Evolutionary conservation across 345 rosid species (phyloP).

Genomic region (Combretum micranthum): DNA sequence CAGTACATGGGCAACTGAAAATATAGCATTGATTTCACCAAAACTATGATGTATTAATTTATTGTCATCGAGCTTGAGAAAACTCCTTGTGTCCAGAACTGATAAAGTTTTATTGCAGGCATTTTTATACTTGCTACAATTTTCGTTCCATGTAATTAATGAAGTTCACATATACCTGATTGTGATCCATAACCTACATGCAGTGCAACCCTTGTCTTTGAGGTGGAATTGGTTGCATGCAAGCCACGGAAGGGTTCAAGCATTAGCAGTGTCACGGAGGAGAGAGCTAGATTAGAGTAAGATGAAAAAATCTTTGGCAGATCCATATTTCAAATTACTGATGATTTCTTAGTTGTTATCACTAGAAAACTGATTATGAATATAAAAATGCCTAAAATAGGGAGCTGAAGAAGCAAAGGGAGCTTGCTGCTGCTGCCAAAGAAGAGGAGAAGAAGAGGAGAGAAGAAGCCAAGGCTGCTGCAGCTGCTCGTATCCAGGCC

Average conservation of each 20-base stretch:
- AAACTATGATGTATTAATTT: too few species aligned
- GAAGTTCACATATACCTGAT: too few species aligned
- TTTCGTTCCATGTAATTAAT: too few species aligned
- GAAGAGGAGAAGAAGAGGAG: constrained; percentile 82
- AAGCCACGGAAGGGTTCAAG: constrained; percentile 78
- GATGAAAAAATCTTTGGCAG: constrained; percentile 10
- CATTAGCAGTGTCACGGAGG: constrained; percentile 59
- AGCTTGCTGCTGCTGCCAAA: constrained; percentile 61
- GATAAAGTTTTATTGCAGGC: too few species aligned
- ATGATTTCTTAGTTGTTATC: too few species aligned
- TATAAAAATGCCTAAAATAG: constrained; percentile 21
- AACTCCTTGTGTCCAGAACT: too few species aligned
- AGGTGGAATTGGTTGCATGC: constrained; percentile 79
- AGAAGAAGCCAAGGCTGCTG: constrained; percentile 91
- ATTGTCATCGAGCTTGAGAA: too few species aligned
- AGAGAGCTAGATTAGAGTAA: constrained; percentile 90
- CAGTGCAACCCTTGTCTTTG: constrained; percentile 84
- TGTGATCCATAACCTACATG: constrained; percentile 6
- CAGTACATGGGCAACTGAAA: too few species aligned
- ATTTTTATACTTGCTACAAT: too few species aligned
- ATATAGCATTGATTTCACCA: too few species aligned
- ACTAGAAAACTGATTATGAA: background rate
- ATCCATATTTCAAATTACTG: too few species aligned
- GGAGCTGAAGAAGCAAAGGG: constrained; percentile 92
- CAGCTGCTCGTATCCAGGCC: constrained; percentile 88